Percentiles rank a stretch among this genome's conserved stretches.
Evolutionary conservation across 176 grass and related monocot species (phyloP).

Genomic region (Melocanna baccifera): DNA sequence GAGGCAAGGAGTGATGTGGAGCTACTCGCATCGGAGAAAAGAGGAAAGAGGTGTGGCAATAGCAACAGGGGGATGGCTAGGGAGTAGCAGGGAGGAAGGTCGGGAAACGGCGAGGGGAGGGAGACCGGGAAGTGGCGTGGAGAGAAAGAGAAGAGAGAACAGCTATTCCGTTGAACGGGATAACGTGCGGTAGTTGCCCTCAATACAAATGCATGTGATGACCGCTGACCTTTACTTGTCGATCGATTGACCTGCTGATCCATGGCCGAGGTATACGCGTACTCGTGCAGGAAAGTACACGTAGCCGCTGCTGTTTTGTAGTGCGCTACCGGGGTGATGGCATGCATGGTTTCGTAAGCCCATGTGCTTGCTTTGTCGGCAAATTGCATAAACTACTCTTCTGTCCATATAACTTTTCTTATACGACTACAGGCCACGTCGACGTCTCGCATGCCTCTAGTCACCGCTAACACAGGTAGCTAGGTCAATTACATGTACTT

Average conservation of each 20-base stretch:
- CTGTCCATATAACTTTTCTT: too few species aligned
- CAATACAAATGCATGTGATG: not conserved
- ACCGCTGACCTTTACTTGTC: not conserved
- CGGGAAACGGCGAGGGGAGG: too few species aligned
- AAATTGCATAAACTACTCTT: not conserved
- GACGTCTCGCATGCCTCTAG: not conserved
- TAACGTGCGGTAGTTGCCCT: too few species aligned
- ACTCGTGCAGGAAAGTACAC: not conserved
- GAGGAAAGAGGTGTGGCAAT: too few species aligned
- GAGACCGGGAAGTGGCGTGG: too few species aligned
- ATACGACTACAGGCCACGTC: not conserved
- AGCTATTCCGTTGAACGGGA: too few species aligned
- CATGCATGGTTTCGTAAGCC: not conserved
- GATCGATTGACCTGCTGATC: not conserved
- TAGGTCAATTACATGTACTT: not conserved
- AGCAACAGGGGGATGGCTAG: too few species aligned
- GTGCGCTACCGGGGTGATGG: not conserved
- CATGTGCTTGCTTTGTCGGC: not conserved
- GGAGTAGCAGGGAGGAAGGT: too few species aligned
- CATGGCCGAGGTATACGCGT: not conserved
- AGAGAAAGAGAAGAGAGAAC: too few species aligned
- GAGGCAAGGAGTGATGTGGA: too few species aligned
- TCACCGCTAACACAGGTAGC: not conserved
- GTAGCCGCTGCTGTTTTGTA: not conserved
- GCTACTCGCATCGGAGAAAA: too few species aligned